Conservation (phyloP, 2,329 filamentous ascomycete genomes). For the Trichoderma atrobrunneum region DNA sequence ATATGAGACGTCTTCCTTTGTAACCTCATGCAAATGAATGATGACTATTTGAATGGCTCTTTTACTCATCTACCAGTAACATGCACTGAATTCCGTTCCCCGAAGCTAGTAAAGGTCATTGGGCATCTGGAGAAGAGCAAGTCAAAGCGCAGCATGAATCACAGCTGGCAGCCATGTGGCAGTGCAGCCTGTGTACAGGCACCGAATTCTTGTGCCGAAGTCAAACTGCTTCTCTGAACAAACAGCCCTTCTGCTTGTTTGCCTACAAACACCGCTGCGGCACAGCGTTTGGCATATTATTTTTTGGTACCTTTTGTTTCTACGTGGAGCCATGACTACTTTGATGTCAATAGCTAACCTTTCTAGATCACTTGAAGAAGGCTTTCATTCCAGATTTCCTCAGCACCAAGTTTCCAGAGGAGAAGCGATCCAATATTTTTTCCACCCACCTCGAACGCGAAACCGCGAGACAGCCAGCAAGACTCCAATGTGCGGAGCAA, state of each 20-base stretch:
- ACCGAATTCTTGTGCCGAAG: background rate
- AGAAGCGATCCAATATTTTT: background rate
- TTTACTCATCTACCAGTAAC: background rate
- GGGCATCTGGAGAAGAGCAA: background rate
- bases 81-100: background rate
- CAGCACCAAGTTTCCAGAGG: background rate
- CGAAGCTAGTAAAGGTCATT: background rate
- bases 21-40: background rate
- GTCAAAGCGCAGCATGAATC: background rate
- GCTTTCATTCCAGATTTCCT: background rate
- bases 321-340: background rate
- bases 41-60: background rate
- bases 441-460: background rate
- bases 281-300: background rate
- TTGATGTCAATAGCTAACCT: background rate
- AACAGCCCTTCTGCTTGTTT: background rate
- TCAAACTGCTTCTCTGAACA: slow-evolving; percentile 1
- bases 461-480: too few species aligned
- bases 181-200: background rate
- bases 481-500: slow-evolving; percentile 15
- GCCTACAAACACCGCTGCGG: background rate
- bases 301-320: background rate
- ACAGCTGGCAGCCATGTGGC: background rate
- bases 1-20: background rate
- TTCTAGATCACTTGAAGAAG: background rate